Percentiles rank a stretch among this genome's conserved stretches.
These are phyloP conservation scores for Penicillium sp. DNA, from an alignment of 2,329 filamentous ascomycete species.

Conservation along the genomic window DNA sequence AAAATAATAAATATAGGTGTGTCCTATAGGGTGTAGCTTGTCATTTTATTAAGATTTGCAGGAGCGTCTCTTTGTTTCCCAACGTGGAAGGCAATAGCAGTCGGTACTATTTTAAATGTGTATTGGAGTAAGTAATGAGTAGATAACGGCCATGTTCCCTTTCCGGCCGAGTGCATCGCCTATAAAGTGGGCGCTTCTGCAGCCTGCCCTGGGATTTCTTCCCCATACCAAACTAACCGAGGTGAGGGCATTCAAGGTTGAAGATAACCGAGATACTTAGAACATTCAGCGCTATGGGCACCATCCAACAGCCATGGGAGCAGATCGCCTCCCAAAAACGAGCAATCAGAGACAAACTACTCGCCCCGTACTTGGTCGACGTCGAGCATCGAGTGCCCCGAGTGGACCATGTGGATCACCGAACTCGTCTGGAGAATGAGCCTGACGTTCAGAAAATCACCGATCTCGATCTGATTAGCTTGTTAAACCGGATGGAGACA, in stretches of 20 bases:
- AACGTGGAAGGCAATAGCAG: too few species aligned
- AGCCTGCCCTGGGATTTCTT: too few species aligned
- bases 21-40: too few species aligned
- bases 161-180: too few species aligned
- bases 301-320: slow-evolving; percentile 29
- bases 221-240: too few species aligned
- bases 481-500: slow-evolving; percentile 24
- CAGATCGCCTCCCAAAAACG: slow-evolving; percentile 34
- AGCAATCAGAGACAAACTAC: slow-evolving; percentile 24
- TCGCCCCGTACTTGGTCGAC: slow-evolving; percentile 31
- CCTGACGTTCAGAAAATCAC: slow-evolving; percentile 31
- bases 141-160: too few species aligned
- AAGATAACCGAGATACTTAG: not conserved
- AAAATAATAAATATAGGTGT: too few species aligned
- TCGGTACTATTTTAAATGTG: too few species aligned
- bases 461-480: slow-evolving; percentile 28
- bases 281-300: slow-evolving; percentile 16
- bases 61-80: too few species aligned
- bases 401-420: slow-evolving; percentile 25
- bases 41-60: too few species aligned
- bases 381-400: slow-evolving; percentile 29
- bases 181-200: too few species aligned
- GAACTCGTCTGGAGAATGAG: slow-evolving; percentile 26
- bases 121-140: too few species aligned
- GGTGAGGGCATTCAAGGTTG: not conserved